Percentiles rank a stretch among this genome's conserved stretches.
Conservation (phyloP, 768 basidiomycete genomes). For the Daedaleopsis sinensis region DNA sequence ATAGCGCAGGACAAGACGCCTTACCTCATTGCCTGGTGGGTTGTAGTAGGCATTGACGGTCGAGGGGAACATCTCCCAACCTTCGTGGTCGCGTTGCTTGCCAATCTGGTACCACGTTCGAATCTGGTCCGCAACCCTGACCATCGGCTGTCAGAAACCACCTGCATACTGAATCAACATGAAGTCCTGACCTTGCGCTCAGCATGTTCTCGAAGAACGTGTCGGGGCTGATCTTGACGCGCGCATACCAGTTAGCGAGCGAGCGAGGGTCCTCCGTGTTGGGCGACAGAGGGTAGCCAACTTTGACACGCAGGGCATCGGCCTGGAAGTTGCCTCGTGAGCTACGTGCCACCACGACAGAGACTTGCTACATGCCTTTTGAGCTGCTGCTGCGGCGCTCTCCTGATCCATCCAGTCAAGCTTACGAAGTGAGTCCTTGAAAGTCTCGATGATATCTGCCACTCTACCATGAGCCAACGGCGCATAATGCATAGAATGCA, state of each 20-base stretch:
- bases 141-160: not conserved
- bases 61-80: conserved; percentile 89
- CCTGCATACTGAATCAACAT: conserved; percentile 24
- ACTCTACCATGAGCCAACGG: not conserved
- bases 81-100: conserved; percentile 61
- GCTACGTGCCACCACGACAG: not conserved
- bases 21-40: conserved; percentile 84
- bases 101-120: conserved; percentile 81
- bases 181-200: conserved; percentile 49
- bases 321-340: conserved; percentile 48
- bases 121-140: conserved; percentile 59
- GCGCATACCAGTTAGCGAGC: conserved; percentile 72
- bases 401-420: conserved; percentile 92
- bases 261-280: conserved; percentile 73
- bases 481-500: not conserved
- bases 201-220: conserved; percentile 88
- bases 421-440: conserved; percentile 72
- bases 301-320: conserved; percentile 82
- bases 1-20: not conserved
- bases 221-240: conserved; percentile 63
- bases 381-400: conserved; percentile 78
- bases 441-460: conserved; percentile 77
- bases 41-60: conserved; percentile 90
- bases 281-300: conserved; percentile 90
- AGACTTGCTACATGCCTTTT: conserved; percentile 58